Evolutionary conservation across 1,284 basidiomycete genomes (phyloP), one percentile per base, ranked within the genome.

Genomic region (Ceratobasidium sp.): DNA sequence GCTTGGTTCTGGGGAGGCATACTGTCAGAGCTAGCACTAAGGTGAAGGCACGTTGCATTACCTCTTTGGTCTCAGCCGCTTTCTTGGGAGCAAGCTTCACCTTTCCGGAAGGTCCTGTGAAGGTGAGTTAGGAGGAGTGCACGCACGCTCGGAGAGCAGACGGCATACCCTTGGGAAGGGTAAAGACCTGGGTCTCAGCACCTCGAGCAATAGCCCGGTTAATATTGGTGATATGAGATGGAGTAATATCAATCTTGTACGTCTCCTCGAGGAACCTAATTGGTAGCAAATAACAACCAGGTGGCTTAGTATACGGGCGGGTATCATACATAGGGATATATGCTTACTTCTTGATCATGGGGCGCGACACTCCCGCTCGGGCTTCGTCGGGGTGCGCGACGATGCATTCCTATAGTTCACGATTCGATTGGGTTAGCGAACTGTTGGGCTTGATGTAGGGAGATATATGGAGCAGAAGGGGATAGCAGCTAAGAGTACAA

Each of bases 261-360:
- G 85, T 88, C 77, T 91, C 88, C 77, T 91, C 89, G 47, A 92
- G 88, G 81, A 84, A 95, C 89, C 93, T 82, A 77, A 50, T 46
- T 71, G 66, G 54, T 64, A 75, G 76, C 71, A 77, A 73, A 73
- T 38, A 71, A 72, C 50, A 85, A 23, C 41, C 28, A 49, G 30
- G n/a, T 11, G 38, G 13, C 28, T 50, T 43, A 67, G 32, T 28
- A 46, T 41, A 38, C 21, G 63, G 44, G 46, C 30, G 28, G 59
- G 76, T 76, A 64, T 77, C 75, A 73, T 73, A 75, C 73, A 82
- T 18, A 18, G 14, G 46, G 43, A 50, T 71, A 44, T 71, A 71
- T 71, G 67, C 86, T 78, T 78, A 90, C 95, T 95, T 96, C 88
- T 97, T 97, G 84, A 98, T 94, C 79, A 91, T 89, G 74, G 91